phyloP scores from a whole-genome alignment of 1,139 yeast genomes.

The Sugiyamaella paludigena region DNA sequence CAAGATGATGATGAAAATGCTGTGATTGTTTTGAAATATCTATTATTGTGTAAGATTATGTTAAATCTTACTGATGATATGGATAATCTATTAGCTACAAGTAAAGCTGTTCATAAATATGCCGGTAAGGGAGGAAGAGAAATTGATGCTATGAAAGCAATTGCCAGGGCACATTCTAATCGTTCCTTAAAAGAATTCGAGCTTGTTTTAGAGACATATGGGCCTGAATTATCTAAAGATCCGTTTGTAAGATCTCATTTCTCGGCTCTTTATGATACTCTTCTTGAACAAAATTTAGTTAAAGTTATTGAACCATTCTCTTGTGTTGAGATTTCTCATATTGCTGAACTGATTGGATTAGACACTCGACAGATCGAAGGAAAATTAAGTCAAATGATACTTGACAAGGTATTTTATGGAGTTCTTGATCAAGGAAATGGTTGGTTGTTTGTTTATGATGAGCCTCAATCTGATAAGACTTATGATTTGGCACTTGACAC shows the following conservation, averaged over 20 bases:
- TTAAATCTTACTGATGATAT: slow-evolving; percentile 83
- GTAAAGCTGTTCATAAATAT: slow-evolving; percentile 79
- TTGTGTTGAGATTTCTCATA: slow-evolving; percentile 86
- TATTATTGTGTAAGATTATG: slow-evolving; percentile 93
- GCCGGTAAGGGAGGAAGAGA: slow-evolving; percentile 52
- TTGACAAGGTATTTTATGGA: slow-evolving; percentile 91
- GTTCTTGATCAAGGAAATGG: slow-evolving; percentile 98
- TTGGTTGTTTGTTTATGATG: slow-evolving; percentile 89
- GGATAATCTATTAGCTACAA: slow-evolving; percentile 60
- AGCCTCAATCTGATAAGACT: slow-evolving; percentile 84
- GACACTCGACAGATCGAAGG: slow-evolving; percentile 90
- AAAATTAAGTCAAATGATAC: slow-evolving; percentile 91
- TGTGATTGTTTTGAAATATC: slow-evolving; percentile 79
- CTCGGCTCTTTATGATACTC: slow-evolving; percentile 86
- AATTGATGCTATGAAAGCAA: slow-evolving; percentile 90
- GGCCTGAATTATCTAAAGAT: slow-evolving; percentile 77
- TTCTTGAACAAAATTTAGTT: slow-evolving; percentile 88
- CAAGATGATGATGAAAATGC: slow-evolving; percentile 59
- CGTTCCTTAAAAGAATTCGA: slow-evolving; percentile 92
- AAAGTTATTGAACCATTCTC: slow-evolving; percentile 96
- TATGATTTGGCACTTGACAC: slow-evolving; percentile 87
- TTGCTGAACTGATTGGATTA: slow-evolving; percentile 84
- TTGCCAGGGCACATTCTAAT: slow-evolving; percentile 84
- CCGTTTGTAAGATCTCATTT: slow-evolving; percentile 89
- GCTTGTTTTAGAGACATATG: slow-evolving; percentile 66